Evolutionary conservation across 768 basidiomycete species (phyloP).

Genomic region (Boletus rubescentipes): DNA sequence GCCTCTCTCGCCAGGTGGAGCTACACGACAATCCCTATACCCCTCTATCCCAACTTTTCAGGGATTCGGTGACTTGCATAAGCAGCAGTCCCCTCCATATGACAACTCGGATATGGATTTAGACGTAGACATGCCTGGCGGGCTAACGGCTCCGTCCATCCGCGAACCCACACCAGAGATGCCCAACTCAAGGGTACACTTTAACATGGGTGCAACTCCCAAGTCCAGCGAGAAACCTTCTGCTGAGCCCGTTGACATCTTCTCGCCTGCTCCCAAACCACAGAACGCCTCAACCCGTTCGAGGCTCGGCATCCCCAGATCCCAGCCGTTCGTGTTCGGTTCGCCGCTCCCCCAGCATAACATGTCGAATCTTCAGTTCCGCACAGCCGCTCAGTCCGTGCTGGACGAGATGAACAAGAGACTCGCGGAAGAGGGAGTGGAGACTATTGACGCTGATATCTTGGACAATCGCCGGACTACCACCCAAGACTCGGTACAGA

Average conservation of each 20-base stretch:
- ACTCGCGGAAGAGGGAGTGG: conserved; percentile 55
- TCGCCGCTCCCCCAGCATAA: conserved; percentile 66
- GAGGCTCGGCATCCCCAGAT: conserved; percentile 21
- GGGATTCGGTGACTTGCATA: conserved; percentile 27
- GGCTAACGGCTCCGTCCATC: conserved; percentile 19
- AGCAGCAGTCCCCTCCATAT: conserved; percentile 16
- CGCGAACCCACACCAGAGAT: conserved; percentile 24
- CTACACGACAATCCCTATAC: conserved; percentile 34
- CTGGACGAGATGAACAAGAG: conserved; percentile 83
- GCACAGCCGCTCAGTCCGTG: conserved; percentile 62
- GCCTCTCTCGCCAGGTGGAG: conserved; percentile 39
- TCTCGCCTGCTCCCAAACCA: conserved; percentile 38
- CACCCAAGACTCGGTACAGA: conserved; percentile 2
- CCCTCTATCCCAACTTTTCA: conserved; percentile 39
- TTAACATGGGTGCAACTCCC: conserved; percentile 25
- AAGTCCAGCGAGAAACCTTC: conserved; percentile 33
- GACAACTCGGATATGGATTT: conserved; percentile 35
- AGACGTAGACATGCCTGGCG: conserved; percentile 39
- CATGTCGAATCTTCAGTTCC: conserved; percentile 66
- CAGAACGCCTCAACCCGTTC: conserved; percentile 19
- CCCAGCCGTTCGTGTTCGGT: conserved; percentile 71
- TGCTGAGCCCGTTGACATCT: conserved; percentile 36
- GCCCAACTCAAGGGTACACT: conserved; percentile 1
- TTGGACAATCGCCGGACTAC: conserved; percentile 34
- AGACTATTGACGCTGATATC: conserved; percentile 45